Percentiles rank a stretch among this genome's conserved stretches.
These are phyloP conservation scores for Globisporangium rhizosaccharum DNA, from an alignment of 352 stramenopile genomes.

Conservation along the genomic window DNA sequence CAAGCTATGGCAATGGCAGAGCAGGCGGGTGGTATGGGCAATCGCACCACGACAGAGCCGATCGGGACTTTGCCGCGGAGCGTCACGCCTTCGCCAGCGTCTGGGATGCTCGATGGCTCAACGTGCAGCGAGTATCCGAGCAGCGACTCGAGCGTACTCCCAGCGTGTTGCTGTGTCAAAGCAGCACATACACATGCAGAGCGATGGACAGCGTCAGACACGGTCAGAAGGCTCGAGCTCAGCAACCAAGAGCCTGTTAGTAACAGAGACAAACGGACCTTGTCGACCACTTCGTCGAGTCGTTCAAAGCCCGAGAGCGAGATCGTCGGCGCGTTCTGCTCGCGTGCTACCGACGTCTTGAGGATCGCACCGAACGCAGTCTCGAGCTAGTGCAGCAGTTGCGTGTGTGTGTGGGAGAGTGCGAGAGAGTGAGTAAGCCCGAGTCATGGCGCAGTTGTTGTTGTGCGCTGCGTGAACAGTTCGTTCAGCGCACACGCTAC, in stretches of 20 bases:
- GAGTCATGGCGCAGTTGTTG: background rate
- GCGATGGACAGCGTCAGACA: background rate
- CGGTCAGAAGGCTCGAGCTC: background rate
- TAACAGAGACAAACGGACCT: background rate
- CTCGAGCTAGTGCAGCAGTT: slow-evolving; percentile 23
- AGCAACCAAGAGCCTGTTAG: background rate
- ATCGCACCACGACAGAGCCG: slow-evolving; percentile 57
- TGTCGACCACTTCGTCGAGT: slow-evolving; percentile 16
- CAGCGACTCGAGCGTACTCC: slow-evolving; percentile 38
- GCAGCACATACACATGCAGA: slow-evolving; percentile 4
- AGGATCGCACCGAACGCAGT: slow-evolving; percentile 56
- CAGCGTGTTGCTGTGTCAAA: slow-evolving; percentile 22
- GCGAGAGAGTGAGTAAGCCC: background rate
- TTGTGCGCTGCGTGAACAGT: background rate
- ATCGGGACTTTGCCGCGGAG: slow-evolving; percentile 51
- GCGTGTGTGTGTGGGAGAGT: too few species aligned
- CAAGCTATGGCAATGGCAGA: background rate
- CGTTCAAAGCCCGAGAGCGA: slow-evolving; percentile 66
- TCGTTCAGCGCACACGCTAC: background rate
- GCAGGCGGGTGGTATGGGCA: background rate
- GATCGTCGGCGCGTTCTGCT: slow-evolving; percentile 31
- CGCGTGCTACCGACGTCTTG: slow-evolving; percentile 34
- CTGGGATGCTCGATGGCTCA: slow-evolving; percentile 51
- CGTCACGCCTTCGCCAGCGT: slow-evolving; percentile 72
- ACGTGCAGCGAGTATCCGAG: slow-evolving; percentile 74